These are phyloP conservation scores for Hemileccinum impolitum DNA, from an alignment of 768 basidiomycete species.

Conservation along the genomic window DNA sequence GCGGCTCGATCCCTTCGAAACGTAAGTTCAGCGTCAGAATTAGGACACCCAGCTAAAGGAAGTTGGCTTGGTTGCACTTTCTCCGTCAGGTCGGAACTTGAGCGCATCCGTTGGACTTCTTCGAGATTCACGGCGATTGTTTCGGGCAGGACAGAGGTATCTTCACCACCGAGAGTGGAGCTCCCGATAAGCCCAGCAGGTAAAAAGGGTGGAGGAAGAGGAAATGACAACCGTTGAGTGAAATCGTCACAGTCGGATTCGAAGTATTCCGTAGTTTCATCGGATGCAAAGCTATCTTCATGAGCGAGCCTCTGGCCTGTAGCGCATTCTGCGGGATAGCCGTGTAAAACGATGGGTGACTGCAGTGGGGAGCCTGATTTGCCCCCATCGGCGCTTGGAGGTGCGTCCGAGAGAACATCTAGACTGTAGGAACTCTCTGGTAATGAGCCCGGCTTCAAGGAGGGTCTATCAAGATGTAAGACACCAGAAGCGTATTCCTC, in stretches of 20 bases:
- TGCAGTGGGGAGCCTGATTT: not conserved
- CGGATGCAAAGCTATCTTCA: not conserved
- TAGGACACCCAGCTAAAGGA: not conserved
- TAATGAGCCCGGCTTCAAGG: not conserved
- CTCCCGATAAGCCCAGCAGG: conserved; percentile 3
- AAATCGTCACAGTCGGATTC: not conserved
- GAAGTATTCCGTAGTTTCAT: not conserved
- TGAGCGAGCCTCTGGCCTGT: not conserved
- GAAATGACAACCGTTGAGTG: conserved; percentile 17
- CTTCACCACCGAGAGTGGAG: not conserved
- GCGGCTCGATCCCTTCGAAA: conserved; percentile 25
- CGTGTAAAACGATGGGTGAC: not conserved
- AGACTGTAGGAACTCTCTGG: not conserved
- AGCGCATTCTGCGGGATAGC: not conserved
- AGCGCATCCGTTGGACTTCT: not conserved
- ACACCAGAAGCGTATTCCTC: not conserved
- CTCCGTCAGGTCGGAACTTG: conserved; percentile 15
- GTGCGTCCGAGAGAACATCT: not conserved
- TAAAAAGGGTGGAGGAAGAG: conserved; percentile 14
- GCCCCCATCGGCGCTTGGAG: not conserved
- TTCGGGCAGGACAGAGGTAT: not conserved
- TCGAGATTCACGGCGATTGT: not conserved
- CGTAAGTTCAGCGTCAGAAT: not conserved
- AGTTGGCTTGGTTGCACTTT: conserved; percentile 7
- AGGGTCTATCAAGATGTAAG: not conserved